A percentile compares a stretch with the other conserved stretches of the same genome.
phyloP scores from a whole-genome alignment of 176 grass and related monocot genomes.

The Melocanna baccifera region DNA sequence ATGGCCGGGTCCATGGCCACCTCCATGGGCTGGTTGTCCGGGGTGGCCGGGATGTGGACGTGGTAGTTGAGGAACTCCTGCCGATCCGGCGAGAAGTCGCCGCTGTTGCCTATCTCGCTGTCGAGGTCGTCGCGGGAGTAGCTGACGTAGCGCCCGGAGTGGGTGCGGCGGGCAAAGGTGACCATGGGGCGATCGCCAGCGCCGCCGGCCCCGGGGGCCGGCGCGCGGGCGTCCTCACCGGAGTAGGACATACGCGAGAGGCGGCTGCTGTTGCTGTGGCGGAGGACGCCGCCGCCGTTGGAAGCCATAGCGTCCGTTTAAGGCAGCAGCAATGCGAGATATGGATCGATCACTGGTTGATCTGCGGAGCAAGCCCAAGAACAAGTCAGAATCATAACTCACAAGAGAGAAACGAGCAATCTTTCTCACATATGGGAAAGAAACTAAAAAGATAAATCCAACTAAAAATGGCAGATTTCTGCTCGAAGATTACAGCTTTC shows the following conservation, averaged over 20 bases:
- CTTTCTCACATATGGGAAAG: background rate
- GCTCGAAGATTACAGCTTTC: background rate
- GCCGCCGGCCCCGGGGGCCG: background rate
- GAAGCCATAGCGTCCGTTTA: constrained; percentile 36
- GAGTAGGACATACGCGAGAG: constrained; percentile 46
- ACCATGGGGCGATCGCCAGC: constrained; percentile 51
- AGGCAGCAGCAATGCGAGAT: background rate
- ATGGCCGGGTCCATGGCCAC: constrained; percentile 69
- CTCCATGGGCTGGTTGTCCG: constrained; percentile 88
- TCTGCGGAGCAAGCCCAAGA: constrained; percentile 13
- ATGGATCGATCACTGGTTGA: constrained; percentile 25
- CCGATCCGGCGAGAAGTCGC: constrained; percentile 44
- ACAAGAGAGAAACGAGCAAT: too few relatives aligned
- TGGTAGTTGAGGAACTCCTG: constrained; percentile 78
- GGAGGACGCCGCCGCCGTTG: constrained; percentile 31
- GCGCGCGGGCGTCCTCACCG: constrained; percentile 19
- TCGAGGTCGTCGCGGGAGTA: constrained; percentile 86
- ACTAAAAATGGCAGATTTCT: constrained; percentile 8
- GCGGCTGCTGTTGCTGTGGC: constrained; percentile 61
- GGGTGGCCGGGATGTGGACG: constrained; percentile 72
- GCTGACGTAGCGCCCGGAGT: constrained; percentile 69
- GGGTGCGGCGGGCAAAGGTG: constrained; percentile 73
- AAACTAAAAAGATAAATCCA: too few relatives aligned
- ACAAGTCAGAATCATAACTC: background rate
- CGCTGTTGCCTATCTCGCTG: constrained; percentile 47